Conservation (phyloP, 768 basidiomycete species). For the Mycena floridula region DNA sequence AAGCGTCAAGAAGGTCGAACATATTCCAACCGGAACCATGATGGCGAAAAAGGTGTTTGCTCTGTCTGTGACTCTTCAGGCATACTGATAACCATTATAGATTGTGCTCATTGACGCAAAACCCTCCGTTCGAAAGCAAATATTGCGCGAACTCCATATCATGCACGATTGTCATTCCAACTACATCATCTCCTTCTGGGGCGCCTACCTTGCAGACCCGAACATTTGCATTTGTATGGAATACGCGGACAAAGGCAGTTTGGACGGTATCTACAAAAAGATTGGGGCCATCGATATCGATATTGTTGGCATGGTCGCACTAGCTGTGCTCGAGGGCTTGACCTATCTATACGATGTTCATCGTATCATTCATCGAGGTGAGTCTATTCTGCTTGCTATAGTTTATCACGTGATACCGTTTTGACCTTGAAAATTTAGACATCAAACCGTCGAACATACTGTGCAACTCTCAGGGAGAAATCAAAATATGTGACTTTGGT, state of each 20-base stretch:
- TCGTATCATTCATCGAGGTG: slow-evolving; percentile 97
- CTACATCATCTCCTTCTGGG: slow-evolving; percentile 96
- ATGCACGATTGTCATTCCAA: slow-evolving; percentile 96
- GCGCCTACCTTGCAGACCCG: slow-evolving; percentile 93
- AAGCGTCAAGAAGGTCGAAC: slow-evolving; percentile 94
- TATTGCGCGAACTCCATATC: slow-evolving; percentile 95
- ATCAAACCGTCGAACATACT: slow-evolving; percentile 99
- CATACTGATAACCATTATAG: slow-evolving; percentile 31
- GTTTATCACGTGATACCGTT: slow-evolving; percentile 3
- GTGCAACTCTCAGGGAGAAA: slow-evolving; percentile 88
- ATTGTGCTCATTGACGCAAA: slow-evolving; percentile 96
- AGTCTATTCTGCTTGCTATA: slow-evolving; percentile 23
- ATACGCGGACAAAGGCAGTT: slow-evolving; percentile 87
- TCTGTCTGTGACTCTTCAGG: background rate
- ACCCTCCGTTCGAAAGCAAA: slow-evolving; percentile 94
- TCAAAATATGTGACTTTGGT: slow-evolving; percentile 99
- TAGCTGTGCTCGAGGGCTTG: slow-evolving; percentile 90
- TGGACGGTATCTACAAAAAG: slow-evolving; percentile 95
- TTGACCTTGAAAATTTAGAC: slow-evolving; percentile 45
- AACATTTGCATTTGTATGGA: slow-evolving; percentile 99
- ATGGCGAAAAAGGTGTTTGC: slow-evolving; percentile 95
- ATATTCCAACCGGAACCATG: slow-evolving; percentile 81
- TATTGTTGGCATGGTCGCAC: slow-evolving; percentile 89
- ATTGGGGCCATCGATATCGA: slow-evolving; percentile 92
- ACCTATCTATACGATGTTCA: slow-evolving; percentile 97